These are phyloP conservation scores for Colletotrichum agaves DNA, from an alignment of 2,329 filamentous ascomycete species.

Conservation along the genomic window DNA sequence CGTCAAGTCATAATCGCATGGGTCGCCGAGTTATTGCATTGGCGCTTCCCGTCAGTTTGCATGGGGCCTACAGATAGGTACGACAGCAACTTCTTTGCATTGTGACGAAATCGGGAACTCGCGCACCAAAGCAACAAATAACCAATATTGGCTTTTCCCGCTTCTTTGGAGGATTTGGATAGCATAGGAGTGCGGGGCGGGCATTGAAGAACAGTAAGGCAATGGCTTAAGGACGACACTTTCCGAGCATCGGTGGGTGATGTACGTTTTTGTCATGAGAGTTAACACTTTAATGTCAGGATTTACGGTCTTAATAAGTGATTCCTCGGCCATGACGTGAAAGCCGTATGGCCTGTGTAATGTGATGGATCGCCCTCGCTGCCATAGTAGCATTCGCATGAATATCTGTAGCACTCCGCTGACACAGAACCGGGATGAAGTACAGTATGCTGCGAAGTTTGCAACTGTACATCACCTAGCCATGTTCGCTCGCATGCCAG, in stretches of 20 bases:
- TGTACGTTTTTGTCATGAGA: conserved; percentile 38
- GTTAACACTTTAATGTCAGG: conserved; percentile 36
- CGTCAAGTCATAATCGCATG: neutral
- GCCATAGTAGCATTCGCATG: too few relatives aligned
- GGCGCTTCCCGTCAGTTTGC: neutral
- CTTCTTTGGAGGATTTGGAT: neutral
- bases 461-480: too few relatives aligned
- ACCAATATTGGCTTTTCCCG: neutral
- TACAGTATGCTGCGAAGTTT: too few relatives aligned
- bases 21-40: conserved; percentile 4
- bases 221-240: neutral
- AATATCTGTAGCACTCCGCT: too few relatives aligned
- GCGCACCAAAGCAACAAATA: neutral
- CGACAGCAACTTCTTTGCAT: conserved; percentile 1
- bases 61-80: neutral
- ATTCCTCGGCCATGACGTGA: neutral
- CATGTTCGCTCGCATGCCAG: too few relatives aligned
- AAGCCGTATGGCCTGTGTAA: neutral
- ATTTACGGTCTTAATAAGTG: conserved; percentile 23
- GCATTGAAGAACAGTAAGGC: neutral
- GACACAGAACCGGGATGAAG: too few relatives aligned
- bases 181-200: neutral
- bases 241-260: conserved; percentile 17
- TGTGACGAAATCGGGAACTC: neutral
- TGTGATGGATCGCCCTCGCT: too few relatives aligned